phyloP scores from a whole-genome alignment of 495 filamentous ascomycete genomes.

The Penicillium antarcticum region DNA sequence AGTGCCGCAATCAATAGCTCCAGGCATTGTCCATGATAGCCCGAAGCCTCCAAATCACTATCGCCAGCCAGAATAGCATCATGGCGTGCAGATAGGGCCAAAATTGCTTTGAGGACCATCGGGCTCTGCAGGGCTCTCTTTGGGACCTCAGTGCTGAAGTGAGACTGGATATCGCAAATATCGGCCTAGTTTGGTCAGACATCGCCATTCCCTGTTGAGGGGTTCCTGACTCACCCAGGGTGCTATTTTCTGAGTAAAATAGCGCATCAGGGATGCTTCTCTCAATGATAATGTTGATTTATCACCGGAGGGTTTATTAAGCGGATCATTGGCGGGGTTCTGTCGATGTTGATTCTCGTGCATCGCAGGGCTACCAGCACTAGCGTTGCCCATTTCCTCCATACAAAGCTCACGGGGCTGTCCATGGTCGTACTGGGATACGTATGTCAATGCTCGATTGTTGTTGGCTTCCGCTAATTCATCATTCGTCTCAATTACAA shows the following conservation, averaged over 20 bases:
- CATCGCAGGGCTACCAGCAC: background rate
- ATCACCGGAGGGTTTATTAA: background rate
- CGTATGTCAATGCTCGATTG: background rate
- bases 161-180: constrained; percentile 33
- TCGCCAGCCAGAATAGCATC: constrained; percentile 29
- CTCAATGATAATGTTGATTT: constrained; percentile 18
- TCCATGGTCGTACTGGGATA: background rate
- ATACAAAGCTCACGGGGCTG: background rate
- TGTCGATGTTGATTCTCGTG: background rate
- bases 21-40: constrained; percentile 37
- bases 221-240: constrained; percentile 25
- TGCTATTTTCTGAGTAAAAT: constrained; percentile 34
- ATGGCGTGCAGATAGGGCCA: constrained; percentile 33
- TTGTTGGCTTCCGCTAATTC: constrained; percentile 4
- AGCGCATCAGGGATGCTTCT: constrained; percentile 32
- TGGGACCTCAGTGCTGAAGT: constrained; percentile 36
- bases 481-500: constrained; percentile 27
- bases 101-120: constrained; percentile 34
- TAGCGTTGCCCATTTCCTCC: background rate
- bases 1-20: constrained; percentile 32
- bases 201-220: background rate
- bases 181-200: constrained; percentile 21
- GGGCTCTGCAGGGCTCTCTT: constrained; percentile 29
- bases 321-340: background rate
- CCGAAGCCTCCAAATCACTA: constrained; percentile 36